Evolutionary conservation across 495 filamentous ascomycete species (phyloP), one percentile per base, ranked within the genome.

Genomic region (Pyrenula aspistea): DNA sequence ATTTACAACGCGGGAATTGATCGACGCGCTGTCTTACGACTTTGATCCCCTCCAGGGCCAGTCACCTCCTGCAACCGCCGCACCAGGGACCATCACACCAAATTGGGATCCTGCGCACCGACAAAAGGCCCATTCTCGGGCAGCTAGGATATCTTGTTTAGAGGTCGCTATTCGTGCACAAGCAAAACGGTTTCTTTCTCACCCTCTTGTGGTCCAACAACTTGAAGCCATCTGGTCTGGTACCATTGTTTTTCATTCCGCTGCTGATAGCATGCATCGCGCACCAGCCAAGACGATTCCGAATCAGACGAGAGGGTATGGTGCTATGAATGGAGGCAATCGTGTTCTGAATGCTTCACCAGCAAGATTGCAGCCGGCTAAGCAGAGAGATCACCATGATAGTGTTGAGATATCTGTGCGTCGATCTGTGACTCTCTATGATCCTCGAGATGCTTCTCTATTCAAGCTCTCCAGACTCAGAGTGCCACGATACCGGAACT

Each of bases 191-290:
- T 95, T 96, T 59, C 71, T 96, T 10, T 83, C 91, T 8, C 91
- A 96, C 63, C 90, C 91, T 1, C 75, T 94, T 2, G 89, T 95
- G 2, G 84, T 95, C 2, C 88, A 93, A 68, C 91, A 96, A 66
- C 77, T 96, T 19, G 89, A 95, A 67, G 91, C 91, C 51, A 94
- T 96, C 51, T 96, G 91, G 91, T 91, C 89, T 22, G 91, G 91
- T 2, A 91, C 86, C 8, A 88, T 96, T 55, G 89, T 92, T 49
- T 95, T 96, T 64, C 85, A 95, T 69, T 91, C 88, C 2, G 80
- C 83, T 15, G 86, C 89, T 19, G 91, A 95, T 66, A 86, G 80
- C 57, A 73, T 94, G 4, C 90, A 94, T 69, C 83, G 88, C 12
- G 8, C 31, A 42, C 70, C 69, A 52, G 65, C 70, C 22, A 25